Conservation (phyloP, 768 basidiomycete genomes). For the Russula emetica region DNA sequence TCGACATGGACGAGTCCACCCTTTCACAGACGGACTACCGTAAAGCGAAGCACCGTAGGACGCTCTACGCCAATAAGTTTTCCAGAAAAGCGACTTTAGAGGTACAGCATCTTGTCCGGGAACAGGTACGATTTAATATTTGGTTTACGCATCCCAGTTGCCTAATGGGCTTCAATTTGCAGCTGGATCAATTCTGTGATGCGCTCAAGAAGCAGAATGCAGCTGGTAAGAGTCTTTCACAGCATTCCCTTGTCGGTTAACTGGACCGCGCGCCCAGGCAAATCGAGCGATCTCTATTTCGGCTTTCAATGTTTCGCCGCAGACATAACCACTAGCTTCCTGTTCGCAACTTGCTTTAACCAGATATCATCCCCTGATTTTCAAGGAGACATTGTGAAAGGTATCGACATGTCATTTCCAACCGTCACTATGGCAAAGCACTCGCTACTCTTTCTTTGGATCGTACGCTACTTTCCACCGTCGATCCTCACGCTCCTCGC, state of each 20-base stretch:
- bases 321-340: conserved; percentile 44
- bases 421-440: conserved; percentile 26
- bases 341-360: conserved; percentile 37
- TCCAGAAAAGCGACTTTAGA: conserved; percentile 37
- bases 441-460: conserved; percentile 1
- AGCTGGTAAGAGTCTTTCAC: neutral
- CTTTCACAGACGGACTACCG: conserved; percentile 39
- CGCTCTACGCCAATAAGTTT: conserved; percentile 38
- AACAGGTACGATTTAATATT: conserved; percentile 29
- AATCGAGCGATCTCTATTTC: conserved; percentile 37
- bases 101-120: conserved; percentile 37
- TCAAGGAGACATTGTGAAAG: conserved; percentile 35
- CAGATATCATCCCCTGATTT: conserved; percentile 38
- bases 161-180: neutral
- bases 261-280: neutral
- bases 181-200: conserved; percentile 38
- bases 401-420: conserved; percentile 34
- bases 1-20: conserved; percentile 36
- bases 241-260: neutral
- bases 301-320: conserved; percentile 42
- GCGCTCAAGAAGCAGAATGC: conserved; percentile 13
- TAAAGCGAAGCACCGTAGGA: conserved; percentile 35
- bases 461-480: conserved; percentile 2
- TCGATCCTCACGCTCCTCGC: conserved; percentile 4
- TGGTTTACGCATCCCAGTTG: neutral